Percentiles rank a stretch among this genome's conserved stretches.
Evolutionary conservation across 768 basidiomycete species (phyloP).

Genomic region (Gloeostereum incarnatum): DNA sequence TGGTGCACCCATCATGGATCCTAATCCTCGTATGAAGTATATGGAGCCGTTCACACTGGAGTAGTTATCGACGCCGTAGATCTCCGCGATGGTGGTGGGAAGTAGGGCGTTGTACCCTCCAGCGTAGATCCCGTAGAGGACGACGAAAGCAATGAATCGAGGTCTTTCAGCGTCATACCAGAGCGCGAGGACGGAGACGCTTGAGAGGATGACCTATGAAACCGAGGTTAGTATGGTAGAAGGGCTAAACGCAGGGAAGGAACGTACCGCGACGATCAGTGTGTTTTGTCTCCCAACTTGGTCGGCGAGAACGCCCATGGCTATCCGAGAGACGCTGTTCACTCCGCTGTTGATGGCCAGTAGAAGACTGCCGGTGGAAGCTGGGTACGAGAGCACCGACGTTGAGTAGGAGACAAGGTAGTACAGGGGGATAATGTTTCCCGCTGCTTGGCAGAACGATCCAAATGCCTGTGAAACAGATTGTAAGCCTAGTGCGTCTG

Average conservation of each 20-base stretch:
- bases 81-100: conserved; percentile 32
- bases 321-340: conserved; percentile 29
- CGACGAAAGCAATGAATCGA: conserved; percentile 28
- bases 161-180: conserved; percentile 28
- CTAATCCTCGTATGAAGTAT: conserved; percentile 32
- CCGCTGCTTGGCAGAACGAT: conserved; percentile 33
- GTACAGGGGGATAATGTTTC: conserved; percentile 35
- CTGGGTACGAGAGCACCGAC: conserved; percentile 27
- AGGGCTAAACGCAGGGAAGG: conserved; percentile 8
- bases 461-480: conserved; percentile 27
- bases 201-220: conserved; percentile 26
- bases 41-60: conserved; percentile 29
- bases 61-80: conserved; percentile 34
- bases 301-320: conserved; percentile 32
- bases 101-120: conserved; percentile 36
- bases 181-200: conserved; percentile 27
- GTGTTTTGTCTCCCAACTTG: conserved; percentile 36
- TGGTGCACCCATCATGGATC: conserved; percentile 30
- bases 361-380: conserved; percentile 25
- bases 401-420: conserved; percentile 32
- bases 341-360: conserved; percentile 32
- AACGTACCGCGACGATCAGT: conserved; percentile 27
- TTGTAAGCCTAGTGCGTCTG: too few relatives aligned
- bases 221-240: neutral
- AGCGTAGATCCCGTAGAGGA: conserved; percentile 31